Percentiles rank a stretch among this genome's conserved stretches.
Evolutionary conservation across 2,329 filamentous ascomycete genomes (phyloP).

Genomic region (Aspergillus puulaauensis): DNA sequence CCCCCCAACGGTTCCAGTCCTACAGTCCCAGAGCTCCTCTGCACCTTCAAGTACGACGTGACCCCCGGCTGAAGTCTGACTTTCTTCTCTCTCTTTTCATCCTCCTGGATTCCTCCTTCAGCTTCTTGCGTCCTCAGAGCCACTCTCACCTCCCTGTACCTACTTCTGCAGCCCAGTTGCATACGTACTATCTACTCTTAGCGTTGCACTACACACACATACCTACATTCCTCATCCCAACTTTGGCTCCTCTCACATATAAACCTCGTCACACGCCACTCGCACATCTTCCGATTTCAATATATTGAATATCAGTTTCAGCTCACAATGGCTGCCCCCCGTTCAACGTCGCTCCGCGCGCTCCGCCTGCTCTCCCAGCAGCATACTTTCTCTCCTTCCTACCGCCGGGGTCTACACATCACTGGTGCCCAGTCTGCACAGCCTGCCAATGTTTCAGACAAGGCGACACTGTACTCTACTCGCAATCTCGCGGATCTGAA

Average conservation of each 20-base stretch:
- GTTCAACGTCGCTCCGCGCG: conserved; percentile 46
- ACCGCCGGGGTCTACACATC: conserved; percentile 57
- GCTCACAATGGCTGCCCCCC: conserved; percentile 44
- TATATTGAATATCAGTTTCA: background rate
- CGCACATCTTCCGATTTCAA: background rate
- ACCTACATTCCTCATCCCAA: conserved; percentile 14
- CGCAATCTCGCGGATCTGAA: conserved; percentile 53
- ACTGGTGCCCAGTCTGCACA: conserved; percentile 59
- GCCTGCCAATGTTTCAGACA: conserved; percentile 50
- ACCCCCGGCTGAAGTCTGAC: conserved; percentile 8
- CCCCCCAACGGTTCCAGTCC: conserved; percentile 17
- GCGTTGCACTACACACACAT: conserved; percentile 11
- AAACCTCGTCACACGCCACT: background rate
- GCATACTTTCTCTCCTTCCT: conserved; percentile 29
- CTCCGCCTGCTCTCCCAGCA: conserved; percentile 45
- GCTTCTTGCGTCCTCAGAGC: background rate
- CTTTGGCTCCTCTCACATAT: conserved; percentile 6
- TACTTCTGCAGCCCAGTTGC: background rate
- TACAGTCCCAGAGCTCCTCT: background rate
- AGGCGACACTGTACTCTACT: conserved; percentile 51
- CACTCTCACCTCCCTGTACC: background rate
- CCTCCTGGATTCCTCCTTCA: background rate
- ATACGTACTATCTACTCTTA: conserved; percentile 9
- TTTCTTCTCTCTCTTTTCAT: conserved; percentile 1
- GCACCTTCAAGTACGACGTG: conserved; percentile 13